Conservation (phyloP, 305 asterid genomes). For the Lippia alba region DNA sequence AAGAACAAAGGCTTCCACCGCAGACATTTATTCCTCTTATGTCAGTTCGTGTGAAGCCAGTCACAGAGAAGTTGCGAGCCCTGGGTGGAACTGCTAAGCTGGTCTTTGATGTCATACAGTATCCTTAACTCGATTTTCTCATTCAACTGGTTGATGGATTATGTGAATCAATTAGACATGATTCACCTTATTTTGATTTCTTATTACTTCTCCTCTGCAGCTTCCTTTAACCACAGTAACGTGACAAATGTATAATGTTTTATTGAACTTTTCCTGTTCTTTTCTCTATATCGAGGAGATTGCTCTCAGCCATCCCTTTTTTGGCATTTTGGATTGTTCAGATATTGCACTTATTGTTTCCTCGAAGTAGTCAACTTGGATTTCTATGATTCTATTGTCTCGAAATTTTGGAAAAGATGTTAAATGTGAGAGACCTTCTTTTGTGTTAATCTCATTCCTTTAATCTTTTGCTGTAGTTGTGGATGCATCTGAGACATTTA, state of each 20-base stretch:
- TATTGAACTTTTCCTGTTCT: constrained; percentile 15
- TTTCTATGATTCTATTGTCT: constrained; percentile 12
- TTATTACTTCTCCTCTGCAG: constrained; percentile 1
- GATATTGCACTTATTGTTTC: constrained; percentile 6
- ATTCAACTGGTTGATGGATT: constrained; percentile 28
- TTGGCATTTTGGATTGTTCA: constrained; percentile 8
- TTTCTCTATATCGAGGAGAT: background rate
- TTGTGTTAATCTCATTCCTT: constrained; percentile 1
- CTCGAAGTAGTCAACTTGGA: background rate
- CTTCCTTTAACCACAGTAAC: constrained; percentile 3
- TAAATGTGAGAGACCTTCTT: constrained; percentile 2
- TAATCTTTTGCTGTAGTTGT: background rate
- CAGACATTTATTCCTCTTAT: constrained; percentile 96
- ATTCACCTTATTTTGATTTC: constrained; percentile 11
- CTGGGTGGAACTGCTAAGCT: constrained; percentile 96
- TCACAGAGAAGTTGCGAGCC: constrained; percentile 84
- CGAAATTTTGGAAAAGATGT: constrained; percentile 9
- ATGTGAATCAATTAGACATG: constrained; percentile 18
- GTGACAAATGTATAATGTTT: constrained; percentile 11
- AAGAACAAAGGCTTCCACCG: constrained; percentile 99
- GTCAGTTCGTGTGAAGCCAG: constrained; percentile 94
- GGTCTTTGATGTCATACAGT: constrained; percentile 91
- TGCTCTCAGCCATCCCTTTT: background rate
- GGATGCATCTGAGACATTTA: constrained; percentile 19
- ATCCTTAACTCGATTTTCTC: constrained; percentile 58